Evolutionary conservation across 1,139 yeast genomes (phyloP), one percentile per base, ranked within the genome.

Genomic region (Arxiozyma bovina): DNA sequence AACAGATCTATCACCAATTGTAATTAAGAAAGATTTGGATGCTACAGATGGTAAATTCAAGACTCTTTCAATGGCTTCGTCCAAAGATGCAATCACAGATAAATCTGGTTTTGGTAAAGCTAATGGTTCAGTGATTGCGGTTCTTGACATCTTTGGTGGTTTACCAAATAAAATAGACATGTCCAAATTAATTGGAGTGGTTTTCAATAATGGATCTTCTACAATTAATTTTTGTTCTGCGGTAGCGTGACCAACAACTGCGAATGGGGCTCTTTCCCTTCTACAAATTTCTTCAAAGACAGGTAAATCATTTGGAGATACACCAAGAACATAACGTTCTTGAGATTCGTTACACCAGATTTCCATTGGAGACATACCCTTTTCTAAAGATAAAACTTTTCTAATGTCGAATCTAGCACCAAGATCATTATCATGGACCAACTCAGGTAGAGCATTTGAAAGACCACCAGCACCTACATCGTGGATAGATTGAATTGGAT

Each of bases 301-400:
- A 4, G 80, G 81, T 60, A 93, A 74, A 68, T 90, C 87, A 59
- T 83, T 84, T 54, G 89, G 90, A 15, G 91, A 80, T 59, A 93
- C 96, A 60, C 96, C 99, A 66, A 94, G 73, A 34, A 94, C 99
- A 67, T 91, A 94, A 72, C 99, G 83, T 73, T 94, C 99, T 74
- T 94, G 99, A 6, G 99, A 94, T 74, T 94, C 99, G 66, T 95
- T 91, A 80, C 99, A 94, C 99, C 99, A 94, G 63, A 94, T 90
- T 75, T 94, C 99, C 96, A 93, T 88, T 54, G 99, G 98, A 11
- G 98, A 91, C 98, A 94, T 90, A 55, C 98, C 96, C 50, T 96
- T 96, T 72, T 94, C 99, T 61, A 90, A 80, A 43, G 91, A 85
- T 55, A 96, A 81, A 55, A 94, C 85, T 55, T 91, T 87, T 73